Evolutionary conservation across 768 basidiomycete species (phyloP), one percentile per base, ranked within the genome.

Genomic region (Termitomyces sp.): DNA sequence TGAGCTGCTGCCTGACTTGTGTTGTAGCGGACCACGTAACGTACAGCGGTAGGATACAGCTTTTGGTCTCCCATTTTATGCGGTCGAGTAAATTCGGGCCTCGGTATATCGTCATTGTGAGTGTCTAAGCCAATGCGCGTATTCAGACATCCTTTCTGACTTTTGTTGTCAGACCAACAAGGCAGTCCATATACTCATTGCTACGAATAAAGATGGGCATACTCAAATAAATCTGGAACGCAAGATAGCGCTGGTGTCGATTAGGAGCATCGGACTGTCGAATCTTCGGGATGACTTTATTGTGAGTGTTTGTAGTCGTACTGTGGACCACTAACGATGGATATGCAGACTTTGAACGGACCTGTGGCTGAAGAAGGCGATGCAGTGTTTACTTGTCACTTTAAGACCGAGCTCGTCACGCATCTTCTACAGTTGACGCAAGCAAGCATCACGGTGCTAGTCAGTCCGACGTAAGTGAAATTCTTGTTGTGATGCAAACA

Each of bases 251-350:
- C 74, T 99, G 12, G 79, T 91, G 10, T 94, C 90, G 6, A 96
- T 98, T 69, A 87, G 86, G 68, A 84, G 82, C 56, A 84, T 99
- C 51, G 84, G 84, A 1, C 79, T 98, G 82, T 94, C 96, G 11
- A 94, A 79, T 70, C 72, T 98, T 26, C 79, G 91, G 49, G 97
- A 99, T 62, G 97, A 98, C 67, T 99, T 95, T 91, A 79, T 98
- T 72, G 94, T 93, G 71, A 59, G 82, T 15, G 12, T 28, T 40
- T 15, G 30, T 37, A 15, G 26, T 33, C 52, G 11, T 47, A 31
- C 37, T 50, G 9, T 33, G 3, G 44, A 28, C 38, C 44, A 66
- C 37, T 67, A 26, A 26, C 12, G 30, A 0, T 0, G 30, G 26
- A 14, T 12, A 28, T 26, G 26, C 19, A 60, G 94, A 83, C 80